Conservation (phyloP, 164 flowering plant genomes). For the Saururus chinensis region DNA sequence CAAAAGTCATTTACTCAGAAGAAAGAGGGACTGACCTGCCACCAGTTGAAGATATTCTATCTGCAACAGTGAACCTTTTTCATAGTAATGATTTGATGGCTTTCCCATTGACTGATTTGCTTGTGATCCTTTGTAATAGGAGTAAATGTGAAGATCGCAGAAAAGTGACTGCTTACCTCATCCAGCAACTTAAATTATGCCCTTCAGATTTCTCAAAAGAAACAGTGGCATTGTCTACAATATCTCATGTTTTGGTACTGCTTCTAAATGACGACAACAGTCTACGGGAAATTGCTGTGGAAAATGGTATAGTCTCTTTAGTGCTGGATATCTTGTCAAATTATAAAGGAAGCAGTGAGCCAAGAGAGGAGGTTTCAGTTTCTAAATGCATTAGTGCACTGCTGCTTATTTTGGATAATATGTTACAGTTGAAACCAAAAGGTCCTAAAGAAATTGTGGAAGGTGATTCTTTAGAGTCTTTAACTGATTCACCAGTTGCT, state of each 20-base stretch:
- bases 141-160: slow-evolving; percentile 83
- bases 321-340: slow-evolving; percentile 49
- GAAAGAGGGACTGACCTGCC: slow-evolving; percentile 50
- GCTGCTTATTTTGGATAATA: slow-evolving; percentile 65
- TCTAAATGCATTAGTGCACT: slow-evolving; percentile 78
- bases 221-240: slow-evolving; percentile 36
- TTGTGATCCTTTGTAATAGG: slow-evolving; percentile 66
- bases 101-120: slow-evolving; percentile 69
- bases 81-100: slow-evolving; percentile 65
- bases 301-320: slow-evolving; percentile 48
- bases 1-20: slow-evolving; percentile 35
- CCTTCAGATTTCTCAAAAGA: slow-evolving; percentile 52
- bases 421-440: slow-evolving; percentile 65
- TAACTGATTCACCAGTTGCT: slow-evolving; percentile 37
- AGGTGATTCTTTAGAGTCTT: slow-evolving; percentile 22
- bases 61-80: slow-evolving; percentile 60
- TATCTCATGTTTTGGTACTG: slow-evolving; percentile 66
- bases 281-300: slow-evolving; percentile 62
- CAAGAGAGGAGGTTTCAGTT: slow-evolving; percentile 30
- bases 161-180: slow-evolving; percentile 55
- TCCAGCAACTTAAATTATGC: slow-evolving; percentile 67
- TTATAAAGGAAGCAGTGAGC: slow-evolving; percentile 33
- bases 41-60: slow-evolving; percentile 76
- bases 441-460: slow-evolving; percentile 30
- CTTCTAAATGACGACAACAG: slow-evolving; percentile 71